Conservation (phyloP, 768 basidiomycete genomes). For the Cubamyces lactineus region DNA sequence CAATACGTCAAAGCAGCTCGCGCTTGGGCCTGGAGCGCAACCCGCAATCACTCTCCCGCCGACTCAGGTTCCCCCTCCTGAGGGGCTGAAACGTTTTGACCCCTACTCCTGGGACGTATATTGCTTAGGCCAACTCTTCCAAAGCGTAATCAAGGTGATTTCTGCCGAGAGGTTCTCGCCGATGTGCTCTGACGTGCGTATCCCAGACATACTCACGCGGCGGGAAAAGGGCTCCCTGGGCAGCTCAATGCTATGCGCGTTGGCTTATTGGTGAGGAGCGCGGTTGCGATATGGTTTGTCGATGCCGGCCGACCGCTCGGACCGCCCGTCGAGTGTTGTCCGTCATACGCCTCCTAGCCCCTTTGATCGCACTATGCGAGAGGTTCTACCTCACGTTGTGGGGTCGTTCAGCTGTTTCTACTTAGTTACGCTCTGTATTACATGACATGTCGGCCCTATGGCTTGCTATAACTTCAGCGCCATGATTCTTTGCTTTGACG, state of each 20-base stretch:
- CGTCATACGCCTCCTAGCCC: not conserved
- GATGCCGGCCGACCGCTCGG: conserved; percentile 3
- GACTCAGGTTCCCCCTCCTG: not conserved
- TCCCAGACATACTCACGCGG: not conserved
- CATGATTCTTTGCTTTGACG: too few species aligned
- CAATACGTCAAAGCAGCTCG: conserved; percentile 4
- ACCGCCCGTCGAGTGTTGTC: not conserved
- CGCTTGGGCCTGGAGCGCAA: not conserved
- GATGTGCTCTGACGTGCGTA: not conserved
- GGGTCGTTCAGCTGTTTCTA: too few species aligned
- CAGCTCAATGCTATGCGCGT: not conserved
- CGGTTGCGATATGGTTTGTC: not conserved
- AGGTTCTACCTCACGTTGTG: too few species aligned
- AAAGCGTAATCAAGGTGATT: not conserved
- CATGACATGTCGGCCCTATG: too few species aligned
- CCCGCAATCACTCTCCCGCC: conserved; percentile 2
- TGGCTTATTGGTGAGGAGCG: conserved; percentile 8
- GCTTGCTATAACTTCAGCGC: too few species aligned
- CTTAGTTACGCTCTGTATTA: too few species aligned
- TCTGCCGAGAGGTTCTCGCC: too few species aligned
- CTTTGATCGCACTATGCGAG: not conserved
- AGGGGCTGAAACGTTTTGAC: conserved; percentile 6
- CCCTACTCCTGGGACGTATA: conserved; percentile 19
- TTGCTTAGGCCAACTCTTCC: conserved; percentile 1
- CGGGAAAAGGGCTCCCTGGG: too few species aligned